Percentiles rank a stretch among this genome's conserved stretches.
phyloP scores from a whole-genome alignment of 1,139 yeast species.

The Geotrichum bryndzae region DNA sequence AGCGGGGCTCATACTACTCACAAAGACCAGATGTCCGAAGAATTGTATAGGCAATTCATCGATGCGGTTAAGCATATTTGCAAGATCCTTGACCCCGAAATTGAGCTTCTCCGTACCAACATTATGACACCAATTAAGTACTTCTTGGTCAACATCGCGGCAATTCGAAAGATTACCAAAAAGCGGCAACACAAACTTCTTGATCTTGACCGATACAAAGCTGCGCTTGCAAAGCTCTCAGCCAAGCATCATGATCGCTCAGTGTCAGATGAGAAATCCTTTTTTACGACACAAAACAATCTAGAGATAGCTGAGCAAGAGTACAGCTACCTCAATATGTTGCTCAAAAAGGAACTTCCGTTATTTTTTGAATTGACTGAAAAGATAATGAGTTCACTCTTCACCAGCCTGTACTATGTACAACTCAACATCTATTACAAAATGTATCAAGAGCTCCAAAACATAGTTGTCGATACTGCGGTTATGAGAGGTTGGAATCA shows the following conservation, averaged over 20 bases:
- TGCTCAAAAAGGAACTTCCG: slow-evolving; percentile 90
- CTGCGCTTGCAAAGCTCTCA: slow-evolving; percentile 63
- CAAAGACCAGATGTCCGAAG: slow-evolving; percentile 93
- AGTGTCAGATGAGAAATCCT: slow-evolving; percentile 81
- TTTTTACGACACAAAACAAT: slow-evolving; percentile 84
- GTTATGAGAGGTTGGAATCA: slow-evolving; percentile 74
- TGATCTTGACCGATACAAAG: slow-evolving; percentile 81
- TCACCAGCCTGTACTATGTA: slow-evolving; percentile 92
- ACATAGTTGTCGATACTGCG: background rate
- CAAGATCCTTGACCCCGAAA: slow-evolving; percentile 79
- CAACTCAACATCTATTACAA: slow-evolving; percentile 95
- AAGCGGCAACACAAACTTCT: slow-evolving; percentile 93
- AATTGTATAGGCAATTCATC: slow-evolving; percentile 84
- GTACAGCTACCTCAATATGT: slow-evolving; percentile 87
- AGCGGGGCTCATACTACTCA: slow-evolving; percentile 38
- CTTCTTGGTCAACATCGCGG: slow-evolving; percentile 66
- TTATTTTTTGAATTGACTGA: slow-evolving; percentile 79
- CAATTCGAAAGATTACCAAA: slow-evolving; percentile 85
- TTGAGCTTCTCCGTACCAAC: slow-evolving; percentile 84
- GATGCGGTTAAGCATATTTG: slow-evolving; percentile 81
- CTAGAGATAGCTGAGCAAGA: slow-evolving; percentile 90
- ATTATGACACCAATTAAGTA: slow-evolving; percentile 90
- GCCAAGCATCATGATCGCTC: slow-evolving; percentile 71
- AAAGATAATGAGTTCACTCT: slow-evolving; percentile 85
- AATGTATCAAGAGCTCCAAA: slow-evolving; percentile 55